A percentile compares a stretch with the other conserved stretches of the same genome.
phyloP scores from a whole-genome alignment of 371 early-diverging fungal genomes.

The Enterocytospora artemiae region DNA sequence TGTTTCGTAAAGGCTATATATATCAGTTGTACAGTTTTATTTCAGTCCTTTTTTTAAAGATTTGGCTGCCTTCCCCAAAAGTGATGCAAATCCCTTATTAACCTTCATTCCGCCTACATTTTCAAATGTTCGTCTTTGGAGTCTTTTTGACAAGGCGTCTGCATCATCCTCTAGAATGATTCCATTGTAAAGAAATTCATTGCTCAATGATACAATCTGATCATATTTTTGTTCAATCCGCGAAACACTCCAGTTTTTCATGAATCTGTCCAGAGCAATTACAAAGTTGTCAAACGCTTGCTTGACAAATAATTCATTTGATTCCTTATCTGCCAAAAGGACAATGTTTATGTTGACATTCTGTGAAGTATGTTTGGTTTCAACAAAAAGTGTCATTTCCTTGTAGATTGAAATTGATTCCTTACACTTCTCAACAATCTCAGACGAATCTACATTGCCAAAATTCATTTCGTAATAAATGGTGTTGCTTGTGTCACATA shows the following conservation, averaged over 20 bases:
- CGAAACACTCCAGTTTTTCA: slow-evolving; percentile 44
- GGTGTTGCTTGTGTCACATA: neutral
- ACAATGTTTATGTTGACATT: neutral
- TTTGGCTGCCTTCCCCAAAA: slow-evolving; percentile 51
- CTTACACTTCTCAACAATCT: neutral
- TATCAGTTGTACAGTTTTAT: too few relatives aligned
- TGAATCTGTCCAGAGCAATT: slow-evolving; percentile 24
- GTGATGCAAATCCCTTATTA: slow-evolving; percentile 53
- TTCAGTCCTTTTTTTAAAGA: slow-evolving; percentile 18
- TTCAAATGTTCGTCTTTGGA: slow-evolving; percentile 55
- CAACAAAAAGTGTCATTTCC: neutral
- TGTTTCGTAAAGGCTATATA: too few relatives aligned
- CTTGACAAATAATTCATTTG: slow-evolving; percentile 52
- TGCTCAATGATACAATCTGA: slow-evolving; percentile 40
- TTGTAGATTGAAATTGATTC: neutral
- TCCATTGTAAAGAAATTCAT: slow-evolving; percentile 55
- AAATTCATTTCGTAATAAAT: neutral
- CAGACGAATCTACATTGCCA: neutral
- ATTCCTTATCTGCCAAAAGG: slow-evolving; percentile 12
- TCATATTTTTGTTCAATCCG: slow-evolving; percentile 53
- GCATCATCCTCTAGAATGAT: slow-evolving; percentile 44
- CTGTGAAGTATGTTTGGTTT: neutral
- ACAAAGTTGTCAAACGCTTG: slow-evolving; percentile 52
- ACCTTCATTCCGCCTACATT: slow-evolving; percentile 52
- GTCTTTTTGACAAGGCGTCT: slow-evolving; percentile 29